These are phyloP conservation scores for Rhizophagus prolifer DNA, from an alignment of 192 early-diverging fungal species.

Conservation along the genomic window DNA sequence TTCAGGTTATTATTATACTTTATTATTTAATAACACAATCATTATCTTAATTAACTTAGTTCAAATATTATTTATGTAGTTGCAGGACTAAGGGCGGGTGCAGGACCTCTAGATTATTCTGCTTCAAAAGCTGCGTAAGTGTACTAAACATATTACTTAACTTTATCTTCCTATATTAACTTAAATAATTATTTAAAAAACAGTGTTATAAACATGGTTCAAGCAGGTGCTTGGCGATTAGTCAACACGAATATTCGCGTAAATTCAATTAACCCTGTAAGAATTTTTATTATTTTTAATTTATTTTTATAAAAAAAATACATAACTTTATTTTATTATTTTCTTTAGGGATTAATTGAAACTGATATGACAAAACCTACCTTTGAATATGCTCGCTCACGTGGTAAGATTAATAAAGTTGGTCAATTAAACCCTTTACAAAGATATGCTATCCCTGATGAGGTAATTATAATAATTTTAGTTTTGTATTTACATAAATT, in stretches of 20 bases:
- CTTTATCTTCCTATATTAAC: neutral
- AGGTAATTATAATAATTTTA: constrained; percentile 29
- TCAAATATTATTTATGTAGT: constrained; percentile 24
- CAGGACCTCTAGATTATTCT: constrained; percentile 52
- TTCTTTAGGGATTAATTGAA: constrained; percentile 47
- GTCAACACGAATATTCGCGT: constrained; percentile 46
- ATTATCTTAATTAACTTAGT: neutral
- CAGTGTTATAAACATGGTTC: constrained; percentile 47
- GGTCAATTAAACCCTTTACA: constrained; percentile 51
- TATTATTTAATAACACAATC: neutral
- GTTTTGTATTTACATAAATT: neutral
- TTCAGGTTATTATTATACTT: constrained; percentile 37
- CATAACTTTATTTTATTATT: neutral
- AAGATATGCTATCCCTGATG: constrained; percentile 40
- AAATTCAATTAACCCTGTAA: constrained; percentile 53
- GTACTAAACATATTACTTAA: neutral
- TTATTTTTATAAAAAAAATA: neutral
- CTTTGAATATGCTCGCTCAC: constrained; percentile 47
- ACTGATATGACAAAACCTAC: constrained; percentile 50
- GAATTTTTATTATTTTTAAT: neutral
- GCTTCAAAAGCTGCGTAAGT: constrained; percentile 56
- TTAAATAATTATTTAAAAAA: neutral
- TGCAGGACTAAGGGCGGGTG: constrained; percentile 50
- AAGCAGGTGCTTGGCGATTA: constrained; percentile 42
- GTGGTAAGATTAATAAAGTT: constrained; percentile 43